Percentiles rank a stretch among this genome's conserved stretches.
Evolutionary conservation across 352 stramenopile genomes (phyloP).

Genomic region (Pythium pyrilobum): DNA sequence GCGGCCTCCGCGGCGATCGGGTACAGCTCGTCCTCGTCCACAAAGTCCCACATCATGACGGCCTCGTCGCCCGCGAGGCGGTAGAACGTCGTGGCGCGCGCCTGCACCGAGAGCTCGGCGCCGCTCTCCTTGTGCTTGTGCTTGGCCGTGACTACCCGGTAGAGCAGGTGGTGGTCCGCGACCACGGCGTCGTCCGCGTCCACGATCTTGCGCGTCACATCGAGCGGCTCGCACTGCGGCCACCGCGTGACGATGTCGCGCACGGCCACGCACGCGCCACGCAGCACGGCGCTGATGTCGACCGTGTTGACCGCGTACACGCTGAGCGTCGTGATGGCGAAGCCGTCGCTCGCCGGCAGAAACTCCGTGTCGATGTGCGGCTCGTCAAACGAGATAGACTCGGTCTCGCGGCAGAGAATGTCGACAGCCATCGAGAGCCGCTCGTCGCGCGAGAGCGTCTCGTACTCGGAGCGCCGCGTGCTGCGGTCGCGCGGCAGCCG

Average conservation of each 20-base stretch:
- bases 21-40: constrained; percentile 34
- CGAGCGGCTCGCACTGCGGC: constrained; percentile 21
- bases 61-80: constrained; percentile 21
- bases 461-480: constrained; percentile 1
- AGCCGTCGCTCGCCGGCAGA: not conserved
- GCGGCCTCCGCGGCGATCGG: constrained; percentile 17
- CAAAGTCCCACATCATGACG: constrained; percentile 38
- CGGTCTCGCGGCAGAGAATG: not conserved
- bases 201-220: constrained; percentile 14
- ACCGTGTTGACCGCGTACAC: constrained; percentile 33
- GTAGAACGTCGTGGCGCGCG: constrained; percentile 25
- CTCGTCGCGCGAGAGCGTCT: constrained; percentile 1
- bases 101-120: constrained; percentile 18
- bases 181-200: constrained; percentile 11
- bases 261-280: constrained; percentile 22
- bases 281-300: constrained; percentile 20
- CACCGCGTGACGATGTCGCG: constrained; percentile 23
- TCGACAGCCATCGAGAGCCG: not conserved
- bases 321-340: constrained; percentile 25
- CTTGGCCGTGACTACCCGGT: constrained; percentile 21
- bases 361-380: constrained; percentile 1
- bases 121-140: constrained; percentile 13
- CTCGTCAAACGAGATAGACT: not conserved
- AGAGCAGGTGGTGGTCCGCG: constrained; percentile 16
- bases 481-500: not conserved